phyloP scores from a whole-genome alignment of 192 early-diverging fungal genomes.

The Chytriomyces sp. region DNA sequence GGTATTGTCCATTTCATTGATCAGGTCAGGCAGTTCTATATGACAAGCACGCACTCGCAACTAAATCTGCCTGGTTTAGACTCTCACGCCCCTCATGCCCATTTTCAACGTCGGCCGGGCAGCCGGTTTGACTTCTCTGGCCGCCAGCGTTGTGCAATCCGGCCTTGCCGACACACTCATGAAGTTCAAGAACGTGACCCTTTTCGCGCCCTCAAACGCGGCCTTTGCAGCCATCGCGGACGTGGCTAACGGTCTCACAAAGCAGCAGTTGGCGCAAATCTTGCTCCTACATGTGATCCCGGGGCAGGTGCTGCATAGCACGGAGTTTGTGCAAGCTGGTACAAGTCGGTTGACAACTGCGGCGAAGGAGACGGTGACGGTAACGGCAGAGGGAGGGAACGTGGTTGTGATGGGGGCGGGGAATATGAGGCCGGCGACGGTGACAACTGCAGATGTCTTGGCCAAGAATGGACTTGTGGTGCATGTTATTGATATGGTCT shows the following conservation, averaged over 20 bases:
- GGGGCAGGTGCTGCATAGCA: constrained; percentile 20
- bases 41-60: no score
- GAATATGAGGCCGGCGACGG: constrained; percentile 38
- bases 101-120: constrained; percentile 20
- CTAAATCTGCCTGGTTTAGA: no score
- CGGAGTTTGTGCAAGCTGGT: constrained; percentile 36
- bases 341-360: not conserved
- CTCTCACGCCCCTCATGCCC: constrained; percentile 41
- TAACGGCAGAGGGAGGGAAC: constrained; percentile 13
- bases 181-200: constrained; percentile 37
- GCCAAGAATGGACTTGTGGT: constrained; percentile 39
- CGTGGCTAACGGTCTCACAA: constrained; percentile 31
- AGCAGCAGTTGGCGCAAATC: constrained; percentile 25
- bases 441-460: constrained; percentile 46
- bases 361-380: constrained; percentile 9
- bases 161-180: constrained; percentile 32
- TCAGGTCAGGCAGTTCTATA: no score
- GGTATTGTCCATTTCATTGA: constrained; percentile 45
- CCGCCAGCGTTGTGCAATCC: constrained; percentile 14
- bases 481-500: constrained; percentile 54
- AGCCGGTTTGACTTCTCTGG: constrained; percentile 29
- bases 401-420: constrained; percentile 42
- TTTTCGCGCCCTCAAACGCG: constrained; percentile 51
- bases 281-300: constrained; percentile 48
- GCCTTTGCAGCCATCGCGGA: constrained; percentile 41